phyloP scores from a whole-genome alignment of 2,329 filamentous ascomycete genomes.

The Sclerotinia nivalis region DNA sequence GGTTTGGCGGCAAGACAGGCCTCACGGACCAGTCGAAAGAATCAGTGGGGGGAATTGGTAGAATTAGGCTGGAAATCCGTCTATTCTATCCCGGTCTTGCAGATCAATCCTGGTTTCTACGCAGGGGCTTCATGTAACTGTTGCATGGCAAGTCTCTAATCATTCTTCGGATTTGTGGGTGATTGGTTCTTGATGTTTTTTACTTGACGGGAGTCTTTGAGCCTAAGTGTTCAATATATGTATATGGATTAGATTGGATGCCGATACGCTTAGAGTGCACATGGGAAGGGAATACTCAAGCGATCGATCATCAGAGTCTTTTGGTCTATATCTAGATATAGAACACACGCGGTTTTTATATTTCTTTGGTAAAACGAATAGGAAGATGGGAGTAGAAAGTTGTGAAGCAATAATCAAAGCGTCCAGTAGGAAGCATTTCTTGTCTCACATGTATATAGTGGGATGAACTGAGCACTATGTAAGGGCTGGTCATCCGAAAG shows the following conservation, averaged over 20 bases:
- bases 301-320: background rate
- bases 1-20: conserved; percentile 18
- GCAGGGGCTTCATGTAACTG: conserved; percentile 18
- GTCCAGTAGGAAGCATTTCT: too few relatives aligned
- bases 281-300: background rate
- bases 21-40: conserved; percentile 16
- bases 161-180: background rate
- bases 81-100: background rate
- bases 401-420: too few relatives aligned
- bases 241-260: conserved; percentile 6
- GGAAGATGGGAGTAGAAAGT: too few relatives aligned
- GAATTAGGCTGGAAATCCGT: background rate
- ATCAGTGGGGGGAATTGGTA: background rate
- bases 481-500: too few relatives aligned
- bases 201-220: background rate
- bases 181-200: conserved; percentile 5
- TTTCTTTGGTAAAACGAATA: too few relatives aligned
- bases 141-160: conserved; percentile 19
- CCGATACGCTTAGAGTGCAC: conserved; percentile 2
- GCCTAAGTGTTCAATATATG: background rate
- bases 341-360: too few relatives aligned
- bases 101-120: background rate
- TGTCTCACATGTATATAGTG: too few relatives aligned
- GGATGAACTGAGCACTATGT: too few relatives aligned
- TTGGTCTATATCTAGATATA: background rate